Percentiles rank a stretch among this genome's conserved stretches.
These are phyloP conservation scores for Lactifluus hygrophoroides DNA, from an alignment of 768 basidiomycete species.

Conservation along the genomic window DNA sequence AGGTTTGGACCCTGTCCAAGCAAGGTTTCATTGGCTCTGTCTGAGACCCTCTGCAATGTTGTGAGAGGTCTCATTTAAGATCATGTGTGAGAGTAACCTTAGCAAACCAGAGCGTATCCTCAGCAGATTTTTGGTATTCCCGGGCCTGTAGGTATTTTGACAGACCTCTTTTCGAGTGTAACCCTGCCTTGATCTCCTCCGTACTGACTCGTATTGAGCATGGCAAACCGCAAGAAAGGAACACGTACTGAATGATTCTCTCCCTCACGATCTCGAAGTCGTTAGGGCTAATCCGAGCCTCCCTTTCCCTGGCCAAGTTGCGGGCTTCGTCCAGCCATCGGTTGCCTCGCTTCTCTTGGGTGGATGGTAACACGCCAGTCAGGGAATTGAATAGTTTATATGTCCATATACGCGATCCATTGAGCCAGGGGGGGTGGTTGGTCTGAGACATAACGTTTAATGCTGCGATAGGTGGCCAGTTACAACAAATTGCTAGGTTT, in stretches of 20 bases:
- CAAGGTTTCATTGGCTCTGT: not conserved
- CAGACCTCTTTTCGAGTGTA: not conserved
- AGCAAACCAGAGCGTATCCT: not conserved
- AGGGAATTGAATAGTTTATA: conserved; percentile 1
- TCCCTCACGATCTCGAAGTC: not conserved
- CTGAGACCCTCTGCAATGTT: not conserved
- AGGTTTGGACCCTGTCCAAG: too few species aligned
- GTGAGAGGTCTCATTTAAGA: not conserved
- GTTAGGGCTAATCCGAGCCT: not conserved
- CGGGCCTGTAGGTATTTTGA: not conserved
- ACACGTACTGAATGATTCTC: not conserved
- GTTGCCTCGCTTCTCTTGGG: not conserved
- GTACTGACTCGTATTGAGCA: not conserved
- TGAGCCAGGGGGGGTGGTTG: not conserved
- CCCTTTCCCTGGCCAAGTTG: not conserved
- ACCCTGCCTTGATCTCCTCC: not conserved
- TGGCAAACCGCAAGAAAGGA: not conserved
- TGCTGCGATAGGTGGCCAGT: too few species aligned
- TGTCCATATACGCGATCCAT: conserved; percentile 2
- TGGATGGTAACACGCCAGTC: not conserved
- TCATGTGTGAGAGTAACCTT: not conserved
- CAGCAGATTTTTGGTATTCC: too few species aligned
- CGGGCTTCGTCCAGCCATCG: conserved; percentile 1
- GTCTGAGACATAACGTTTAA: not conserved
- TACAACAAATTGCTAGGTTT: too few species aligned